Base-by-base conservation (phyloP, 768 basidiomycete species). In the Trametes coccinea region DNA sequence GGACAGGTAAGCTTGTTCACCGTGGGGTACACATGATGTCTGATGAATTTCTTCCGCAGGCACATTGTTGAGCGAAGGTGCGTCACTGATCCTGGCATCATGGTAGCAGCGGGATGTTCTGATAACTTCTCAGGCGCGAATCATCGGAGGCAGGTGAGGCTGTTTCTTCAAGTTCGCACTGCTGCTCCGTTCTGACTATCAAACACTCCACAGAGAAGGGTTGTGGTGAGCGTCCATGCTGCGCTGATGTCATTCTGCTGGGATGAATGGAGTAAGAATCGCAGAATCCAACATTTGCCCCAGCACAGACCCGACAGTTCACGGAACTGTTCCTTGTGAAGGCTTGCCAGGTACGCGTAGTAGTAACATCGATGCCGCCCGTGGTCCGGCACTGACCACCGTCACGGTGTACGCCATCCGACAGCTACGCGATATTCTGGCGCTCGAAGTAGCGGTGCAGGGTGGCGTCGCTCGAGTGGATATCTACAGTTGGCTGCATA, bases 231-330 rank as follows among this genome's bases (percentile, higher is more conserved):
- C 9, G 22, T 22, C 22, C 22, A 22, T 22, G 17, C 10, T 27
- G 34, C 34, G 34, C 34, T 37, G 11, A 11, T 6, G 34, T 11
- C 6, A 6, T 37, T 37, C 5, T 37, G 34, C 6, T 11, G 34
- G 11, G 5, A 46, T 22, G 8, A 10, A 16, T 17, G 17, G 10
- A 46, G 11, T 3, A 17, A 22, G 5, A n/a, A 9, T 27, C 9
- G 14, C 40, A 79, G 87, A 89, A 88, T 63, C 87, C 87, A 13
- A 86, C 86, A 0, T 90, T 90, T 65, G 85, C 86, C 1, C 77
- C 79, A 1, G 71, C 78, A 2, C 86, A 88, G 66, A 79, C 88
- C 31, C 76, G 86, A 3, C 82, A 81, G 47, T 69, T 88, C 11
- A 84, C 84, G 0, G 78, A 77, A 11, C 81, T 84, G 9, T 87